Percentiles rank a stretch among this genome's conserved stretches.
phyloP scores from a whole-genome alignment of 768 basidiomycete species.

The Mycena vulgaris region DNA sequence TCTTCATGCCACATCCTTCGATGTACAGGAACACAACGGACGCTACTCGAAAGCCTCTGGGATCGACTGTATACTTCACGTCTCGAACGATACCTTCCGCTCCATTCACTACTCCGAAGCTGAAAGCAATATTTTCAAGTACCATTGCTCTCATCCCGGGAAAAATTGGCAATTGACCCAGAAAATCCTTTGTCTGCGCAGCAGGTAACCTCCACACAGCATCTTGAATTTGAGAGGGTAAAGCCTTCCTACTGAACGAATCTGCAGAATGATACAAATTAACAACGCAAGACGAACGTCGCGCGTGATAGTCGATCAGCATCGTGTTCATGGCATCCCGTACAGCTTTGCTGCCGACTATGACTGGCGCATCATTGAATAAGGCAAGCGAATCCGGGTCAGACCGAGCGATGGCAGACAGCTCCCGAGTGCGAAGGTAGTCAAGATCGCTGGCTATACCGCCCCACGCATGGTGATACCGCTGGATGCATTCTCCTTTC shows the following conservation, averaged over 20 bases:
- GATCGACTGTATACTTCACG: slow-evolving; percentile 12
- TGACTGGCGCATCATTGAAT: slow-evolving; percentile 37
- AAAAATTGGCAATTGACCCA: slow-evolving; percentile 38
- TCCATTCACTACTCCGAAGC: slow-evolving; percentile 35
- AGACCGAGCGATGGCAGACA: not conserved
- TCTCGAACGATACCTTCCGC: slow-evolving; percentile 33
- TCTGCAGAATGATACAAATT: not conserved
- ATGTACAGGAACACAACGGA: not conserved
- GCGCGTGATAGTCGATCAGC: not conserved
- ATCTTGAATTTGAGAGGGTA: not conserved
- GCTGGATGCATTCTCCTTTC: not conserved
- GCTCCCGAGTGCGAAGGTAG: not conserved
- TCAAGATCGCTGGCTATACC: not conserved
- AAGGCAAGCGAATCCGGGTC: not conserved
- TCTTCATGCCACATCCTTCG: not conserved
- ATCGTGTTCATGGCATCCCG: slow-evolving; percentile 33
- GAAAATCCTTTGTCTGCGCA: slow-evolving; percentile 15
- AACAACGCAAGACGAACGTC: not conserved
- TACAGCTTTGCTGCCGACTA: slow-evolving; percentile 36
- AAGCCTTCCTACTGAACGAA: not conserved
- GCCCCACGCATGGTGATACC: not conserved
- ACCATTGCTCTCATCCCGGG: slow-evolving; percentile 41
- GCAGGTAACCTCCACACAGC: not conserved
- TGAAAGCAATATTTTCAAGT: slow-evolving; percentile 38
- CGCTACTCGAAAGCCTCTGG: not conserved